phyloP scores from a whole-genome alignment of 2,329 filamentous ascomycete genomes.

The Aotearoamyces nothofagi region DNA sequence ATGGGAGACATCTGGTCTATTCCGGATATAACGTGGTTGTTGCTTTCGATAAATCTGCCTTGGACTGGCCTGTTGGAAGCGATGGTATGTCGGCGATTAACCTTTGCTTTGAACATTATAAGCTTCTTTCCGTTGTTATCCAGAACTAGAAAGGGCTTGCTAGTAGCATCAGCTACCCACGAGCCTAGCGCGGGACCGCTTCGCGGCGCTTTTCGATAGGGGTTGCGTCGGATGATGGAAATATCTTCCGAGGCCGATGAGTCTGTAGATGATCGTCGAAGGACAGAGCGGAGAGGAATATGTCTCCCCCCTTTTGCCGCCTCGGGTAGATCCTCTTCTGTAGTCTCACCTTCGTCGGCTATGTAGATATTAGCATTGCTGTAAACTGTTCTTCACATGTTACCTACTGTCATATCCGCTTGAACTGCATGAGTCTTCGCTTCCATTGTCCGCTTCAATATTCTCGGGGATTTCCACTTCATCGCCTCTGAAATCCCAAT shows the following conservation, averaged over 20 bases:
- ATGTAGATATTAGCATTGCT: conserved; percentile 26
- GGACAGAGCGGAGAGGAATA: conserved; percentile 29
- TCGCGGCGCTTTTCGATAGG: conserved; percentile 7
- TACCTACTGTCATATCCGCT: conserved; percentile 45
- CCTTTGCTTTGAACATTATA: conserved; percentile 24
- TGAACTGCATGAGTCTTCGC: conserved; percentile 21
- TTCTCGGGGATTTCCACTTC: conserved; percentile 20
- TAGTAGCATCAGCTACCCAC: conserved; percentile 17
- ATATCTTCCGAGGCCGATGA: conserved; percentile 25
- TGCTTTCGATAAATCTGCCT: conserved; percentile 18
- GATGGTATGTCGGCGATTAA: conserved; percentile 20
- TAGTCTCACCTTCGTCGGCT: conserved; percentile 46
- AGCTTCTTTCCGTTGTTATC: conserved; percentile 24
- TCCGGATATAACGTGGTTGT: conserved; percentile 13
- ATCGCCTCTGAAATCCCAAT: conserved; percentile 11
- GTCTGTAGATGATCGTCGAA: conserved; percentile 30
- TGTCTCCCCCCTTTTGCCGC: conserved; percentile 27
- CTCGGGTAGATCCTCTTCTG: conserved; percentile 38
- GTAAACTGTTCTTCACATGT: conserved; percentile 9
- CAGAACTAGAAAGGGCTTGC: conserved; percentile 24
- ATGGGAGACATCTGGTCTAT: conserved; percentile 28
- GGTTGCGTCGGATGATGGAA: conserved; percentile 13
- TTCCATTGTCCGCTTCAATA: conserved; percentile 19
- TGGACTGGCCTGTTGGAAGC: conserved; percentile 14
- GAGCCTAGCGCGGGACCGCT: conserved; percentile 18